Base-by-base conservation (phyloP, 2,329 filamentous ascomycete genomes). In the Emmonsiellopsis sp. region DNA sequence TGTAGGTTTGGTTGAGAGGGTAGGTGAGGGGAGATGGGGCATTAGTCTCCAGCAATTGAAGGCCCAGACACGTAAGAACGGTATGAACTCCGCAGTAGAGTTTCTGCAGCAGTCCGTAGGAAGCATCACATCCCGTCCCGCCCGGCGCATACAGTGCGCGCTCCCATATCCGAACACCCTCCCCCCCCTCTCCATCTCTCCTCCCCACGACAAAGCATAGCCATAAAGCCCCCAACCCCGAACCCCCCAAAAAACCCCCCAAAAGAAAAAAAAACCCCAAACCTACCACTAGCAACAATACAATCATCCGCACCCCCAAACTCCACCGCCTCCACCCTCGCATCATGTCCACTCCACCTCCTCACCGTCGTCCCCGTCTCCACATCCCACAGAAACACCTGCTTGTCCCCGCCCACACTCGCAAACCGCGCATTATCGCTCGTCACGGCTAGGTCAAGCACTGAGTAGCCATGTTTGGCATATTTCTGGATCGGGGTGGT, bases 331-430 rank as follows among this genome's bases (percentile, higher is more conserved):
- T 96, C 94, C 53, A 97, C 78, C 34, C 90, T 77, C 44, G 82
- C 81, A 2, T 77, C 77, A 70, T 93, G 88, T 0, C 85, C 86
- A 59, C 68, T 65, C 69, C 92, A 93, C 32, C 93, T 80, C 21
- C 88, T 80, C 31, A 87, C 74, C 3, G 92, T 95, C 61, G 81
- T 78, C 14, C 87, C 89, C 2, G 84, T 86, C 46, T 85, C 78
- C 0, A 97, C 93, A 70, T 98, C 93, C 93, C 93, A 97, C 5
- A 96, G 77, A 66, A 96, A 96, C 0, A 95, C 89, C 56, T 81
- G 79, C 61, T 92, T 87, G 73, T 98, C 93, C 55, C 93, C 93
- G 60, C 93, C 93, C 1, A 83, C 81, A n/a, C 85, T 91, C 8
- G 84, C 85, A 68, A 98, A 96, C 43, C 83, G 83, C 59, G 88